A percentile compares a stretch with the other conserved stretches of the same genome.
These are phyloP conservation scores for Sporisorium scitamineum DNA, from an alignment of 1,284 basidiomycete genomes.

Conservation along the genomic window DNA sequence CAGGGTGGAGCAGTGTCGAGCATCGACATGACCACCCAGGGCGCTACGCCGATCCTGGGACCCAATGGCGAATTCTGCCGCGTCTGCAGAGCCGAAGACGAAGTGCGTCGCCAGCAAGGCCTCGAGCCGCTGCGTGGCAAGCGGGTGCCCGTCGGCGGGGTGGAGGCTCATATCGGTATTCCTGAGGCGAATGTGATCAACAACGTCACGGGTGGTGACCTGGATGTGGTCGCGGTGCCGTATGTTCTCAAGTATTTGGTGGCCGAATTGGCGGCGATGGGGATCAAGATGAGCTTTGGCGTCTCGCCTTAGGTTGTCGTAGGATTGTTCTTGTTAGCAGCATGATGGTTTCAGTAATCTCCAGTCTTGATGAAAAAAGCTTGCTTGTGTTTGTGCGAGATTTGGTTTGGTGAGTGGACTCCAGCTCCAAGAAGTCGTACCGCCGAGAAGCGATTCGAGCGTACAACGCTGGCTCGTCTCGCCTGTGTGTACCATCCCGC, in stretches of 20 bases:
- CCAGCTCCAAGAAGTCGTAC: no score
- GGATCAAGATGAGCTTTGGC: slow-evolving; percentile 71
- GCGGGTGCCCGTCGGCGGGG: slow-evolving; percentile 39
- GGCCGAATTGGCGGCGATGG: slow-evolving; percentile 75
- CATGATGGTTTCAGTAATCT: not conserved
- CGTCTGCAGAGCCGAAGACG: slow-evolving; percentile 59
- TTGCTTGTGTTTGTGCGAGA: no score
- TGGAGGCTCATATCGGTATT: slow-evolving; percentile 47
- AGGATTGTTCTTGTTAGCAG: not conserved
- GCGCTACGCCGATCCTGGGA: slow-evolving; percentile 47
- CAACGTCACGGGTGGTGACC: slow-evolving; percentile 53
- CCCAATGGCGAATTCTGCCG: slow-evolving; percentile 67
- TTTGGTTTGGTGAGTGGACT: no score
- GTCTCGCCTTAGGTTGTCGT: slow-evolving; percentile 22
- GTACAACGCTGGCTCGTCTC: no score
- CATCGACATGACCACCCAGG: slow-evolving; percentile 39
- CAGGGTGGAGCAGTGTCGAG: slow-evolving; percentile 34
- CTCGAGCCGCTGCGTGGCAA: slow-evolving; percentile 42
- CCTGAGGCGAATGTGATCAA: slow-evolving; percentile 49
- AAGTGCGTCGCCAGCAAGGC: slow-evolving; percentile 36
- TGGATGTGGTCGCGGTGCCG: slow-evolving; percentile 78
- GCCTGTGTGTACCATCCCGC: no score
- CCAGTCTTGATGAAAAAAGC: not conserved
- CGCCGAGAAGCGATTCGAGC: no score
- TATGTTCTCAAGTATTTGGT: slow-evolving; percentile 77